Base-by-base conservation (phyloP, 768 basidiomycete species). In the Rhizopogon salebrosus region DNA sequence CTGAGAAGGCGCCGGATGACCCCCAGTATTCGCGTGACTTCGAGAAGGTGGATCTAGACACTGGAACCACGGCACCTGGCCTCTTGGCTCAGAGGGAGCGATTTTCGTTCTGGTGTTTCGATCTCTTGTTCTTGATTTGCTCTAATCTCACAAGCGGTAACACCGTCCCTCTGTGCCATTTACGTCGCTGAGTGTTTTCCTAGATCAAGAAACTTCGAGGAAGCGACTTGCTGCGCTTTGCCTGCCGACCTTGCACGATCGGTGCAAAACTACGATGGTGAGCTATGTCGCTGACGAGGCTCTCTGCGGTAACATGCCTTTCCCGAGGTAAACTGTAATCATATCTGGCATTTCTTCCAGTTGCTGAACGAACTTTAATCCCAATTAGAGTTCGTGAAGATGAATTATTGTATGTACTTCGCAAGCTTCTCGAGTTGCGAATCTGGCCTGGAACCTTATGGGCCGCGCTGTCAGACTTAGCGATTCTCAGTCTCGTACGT, bases 101-200 rank as follows among this genome's bases (percentile, higher is more conserved):
- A 7, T 95, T 95, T 64, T 85, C 89, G 7, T 94, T 91, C 70
- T 95, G 92, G 92, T 93, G 89, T 63, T 86, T 95, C 52, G 92
- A 95, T 61, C 70, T 94, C 10, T 65, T 95, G 31, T 94, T 95
- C 67, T 64, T 88, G 57, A 75, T 94, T 27, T 94, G 89, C 60
- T 87, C 89, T 0, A 71, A 84, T 59, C 72, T 74, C 1, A 81
- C 80, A 1, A 76, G 74, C 68, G 87, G 89, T 85, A 54, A 26
- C 72, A 54, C 6, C 22, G 16, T 41, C 29, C 14, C 34, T 26
- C 24, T 37, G 22, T 5, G 4, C 4, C 9, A 14, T 24, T 27
- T 2, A 8, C n/a, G 29, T 6, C 8, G 20, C 38, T 42, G 20
- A 50, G 18, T 24, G 14, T 27, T 4, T 4, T 41, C 26, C 4